Evolutionary conservation across 495 filamentous ascomycete genomes (phyloP).

Genomic region (Lindgomyces ingoldianus): DNA sequence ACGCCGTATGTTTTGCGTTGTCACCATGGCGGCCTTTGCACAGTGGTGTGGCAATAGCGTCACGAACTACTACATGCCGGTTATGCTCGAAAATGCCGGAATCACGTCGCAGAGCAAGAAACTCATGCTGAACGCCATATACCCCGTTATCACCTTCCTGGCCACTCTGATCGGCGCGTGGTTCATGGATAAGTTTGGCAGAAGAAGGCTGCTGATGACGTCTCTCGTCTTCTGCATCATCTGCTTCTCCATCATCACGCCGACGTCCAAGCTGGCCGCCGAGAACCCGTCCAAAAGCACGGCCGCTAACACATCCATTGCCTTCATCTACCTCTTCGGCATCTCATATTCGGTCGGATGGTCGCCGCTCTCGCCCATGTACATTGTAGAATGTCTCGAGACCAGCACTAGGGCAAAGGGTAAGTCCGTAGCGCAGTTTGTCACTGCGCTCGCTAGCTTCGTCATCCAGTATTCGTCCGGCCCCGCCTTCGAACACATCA

Average conservation of each 20-base stretch:
- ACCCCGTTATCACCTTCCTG: neutral
- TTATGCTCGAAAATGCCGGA: slow-evolving; percentile 4
- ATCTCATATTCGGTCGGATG: neutral
- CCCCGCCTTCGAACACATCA: neutral
- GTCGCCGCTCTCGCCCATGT: neutral
- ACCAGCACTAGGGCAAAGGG: neutral
- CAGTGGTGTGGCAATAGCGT: neutral
- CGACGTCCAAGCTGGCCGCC: neutral
- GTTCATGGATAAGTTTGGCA: neutral
- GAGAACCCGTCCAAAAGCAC: neutral
- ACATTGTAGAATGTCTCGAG: neutral
- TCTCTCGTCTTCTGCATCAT: neutral
- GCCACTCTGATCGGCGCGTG: neutral
- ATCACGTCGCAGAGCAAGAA: neutral
- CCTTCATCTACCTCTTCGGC: neutral
- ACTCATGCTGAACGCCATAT: neutral
- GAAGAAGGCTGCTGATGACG: neutral
- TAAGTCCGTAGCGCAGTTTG: neutral
- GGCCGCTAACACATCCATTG: neutral
- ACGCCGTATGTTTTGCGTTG: neutral
- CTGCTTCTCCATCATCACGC: neutral
- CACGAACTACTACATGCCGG: neutral
- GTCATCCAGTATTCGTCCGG: neutral
- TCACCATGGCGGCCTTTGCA: neutral
- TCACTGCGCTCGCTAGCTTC: neutral